Percentiles rank a stretch among this genome's conserved stretches.
phyloP scores from a whole-genome alignment of 2,329 filamentous ascomycete genomes.

The Curvularia eragrostidis region DNA sequence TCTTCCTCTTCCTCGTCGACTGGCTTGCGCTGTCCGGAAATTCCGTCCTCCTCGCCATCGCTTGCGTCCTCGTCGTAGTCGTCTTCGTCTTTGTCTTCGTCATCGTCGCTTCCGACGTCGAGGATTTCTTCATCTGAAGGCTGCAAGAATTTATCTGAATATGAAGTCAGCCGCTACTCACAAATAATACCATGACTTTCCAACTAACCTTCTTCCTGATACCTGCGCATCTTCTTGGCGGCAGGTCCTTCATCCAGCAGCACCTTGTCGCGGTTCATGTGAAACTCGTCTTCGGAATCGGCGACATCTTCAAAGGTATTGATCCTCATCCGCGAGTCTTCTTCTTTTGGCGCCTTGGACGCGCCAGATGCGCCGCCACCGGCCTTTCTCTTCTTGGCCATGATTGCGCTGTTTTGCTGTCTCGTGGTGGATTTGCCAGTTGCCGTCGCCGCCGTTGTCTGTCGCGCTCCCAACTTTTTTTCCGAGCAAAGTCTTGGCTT shows the following conservation, averaged over 20 bases:
- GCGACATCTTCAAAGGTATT: constrained; percentile 81
- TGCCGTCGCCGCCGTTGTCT: constrained; percentile 6
- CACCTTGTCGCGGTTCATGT: constrained; percentile 84
- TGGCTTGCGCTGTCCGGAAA: constrained; percentile 38
- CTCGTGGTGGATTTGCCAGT: constrained; percentile 6
- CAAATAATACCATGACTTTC: constrained; percentile 5
- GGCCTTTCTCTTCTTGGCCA: constrained; percentile 73
- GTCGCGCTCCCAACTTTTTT: constrained; percentile 33
- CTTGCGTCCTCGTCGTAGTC: constrained; percentile 49
- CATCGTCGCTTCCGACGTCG: constrained; percentile 54
- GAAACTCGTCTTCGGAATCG: constrained; percentile 93
- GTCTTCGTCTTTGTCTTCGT: constrained; percentile 50
- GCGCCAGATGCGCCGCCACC: constrained; percentile 54
- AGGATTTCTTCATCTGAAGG: constrained; percentile 69
- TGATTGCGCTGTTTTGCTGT: constrained; percentile 30
- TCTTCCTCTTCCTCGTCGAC: constrained; percentile 62
- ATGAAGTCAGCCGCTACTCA: constrained; percentile 8
- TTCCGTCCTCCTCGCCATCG: constrained; percentile 43
- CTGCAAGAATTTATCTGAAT: constrained; percentile 63
- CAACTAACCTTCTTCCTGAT: constrained; percentile 67
- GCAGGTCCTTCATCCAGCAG: constrained; percentile 81
- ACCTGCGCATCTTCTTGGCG: constrained; percentile 76
- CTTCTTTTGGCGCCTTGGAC: constrained; percentile 43
- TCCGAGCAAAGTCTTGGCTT: constrained; percentile 39
- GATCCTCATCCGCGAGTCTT: constrained; percentile 63